Evolutionary conservation across 768 basidiomycete species (phyloP).

Genomic region (Tricholoma furcatifolium): DNA sequence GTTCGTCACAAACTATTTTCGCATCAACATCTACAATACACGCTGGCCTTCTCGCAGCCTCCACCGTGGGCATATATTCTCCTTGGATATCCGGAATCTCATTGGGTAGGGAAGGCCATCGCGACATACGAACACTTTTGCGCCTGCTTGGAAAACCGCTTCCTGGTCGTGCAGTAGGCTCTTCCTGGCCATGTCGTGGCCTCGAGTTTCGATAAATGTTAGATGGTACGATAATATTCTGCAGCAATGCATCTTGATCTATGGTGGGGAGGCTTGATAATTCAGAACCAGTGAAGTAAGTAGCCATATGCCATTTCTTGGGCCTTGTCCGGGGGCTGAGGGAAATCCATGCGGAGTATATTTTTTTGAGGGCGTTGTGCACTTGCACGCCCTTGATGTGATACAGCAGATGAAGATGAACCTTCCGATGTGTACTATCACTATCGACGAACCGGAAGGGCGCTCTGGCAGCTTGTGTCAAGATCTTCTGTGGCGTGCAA

Average conservation of each 20-base stretch:
- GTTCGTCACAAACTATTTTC: too few relatives aligned
- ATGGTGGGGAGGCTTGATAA: slow-evolving; percentile 45
- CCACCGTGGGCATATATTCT: too few relatives aligned
- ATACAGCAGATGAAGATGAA: slow-evolving; percentile 49
- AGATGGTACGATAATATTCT: slow-evolving; percentile 42
- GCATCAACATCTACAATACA: too few relatives aligned
- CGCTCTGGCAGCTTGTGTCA: too few relatives aligned
- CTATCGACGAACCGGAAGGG: too few relatives aligned
- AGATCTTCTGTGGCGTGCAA: too few relatives aligned
- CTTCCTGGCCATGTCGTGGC: slow-evolving; percentile 36
- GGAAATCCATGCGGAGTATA: slow-evolving; percentile 72
- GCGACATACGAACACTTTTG: slow-evolving; percentile 27
- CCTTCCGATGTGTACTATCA: slow-evolving; percentile 48
- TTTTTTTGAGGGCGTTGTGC: slow-evolving; percentile 62
- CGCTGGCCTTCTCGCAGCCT: too few relatives aligned
- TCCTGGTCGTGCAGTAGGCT: slow-evolving; percentile 1
- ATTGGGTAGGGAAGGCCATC: too few relatives aligned
- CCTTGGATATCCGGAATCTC: too few relatives aligned
- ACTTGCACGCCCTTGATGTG: slow-evolving; percentile 54
- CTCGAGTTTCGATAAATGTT: slow-evolving; percentile 48
- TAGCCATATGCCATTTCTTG: slow-evolving; percentile 64
- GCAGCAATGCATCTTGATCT: slow-evolving; percentile 41
- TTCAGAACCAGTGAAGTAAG: slow-evolving; percentile 52
- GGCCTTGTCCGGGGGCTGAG: slow-evolving; percentile 42
- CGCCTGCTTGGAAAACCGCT: slow-evolving; percentile 3